A percentile compares a stretch with the other conserved stretches of the same genome.
These are phyloP conservation scores for Neolentinus lepideus DNA, from an alignment of 1,284 basidiomycete species.

Conservation along the genomic window DNA sequence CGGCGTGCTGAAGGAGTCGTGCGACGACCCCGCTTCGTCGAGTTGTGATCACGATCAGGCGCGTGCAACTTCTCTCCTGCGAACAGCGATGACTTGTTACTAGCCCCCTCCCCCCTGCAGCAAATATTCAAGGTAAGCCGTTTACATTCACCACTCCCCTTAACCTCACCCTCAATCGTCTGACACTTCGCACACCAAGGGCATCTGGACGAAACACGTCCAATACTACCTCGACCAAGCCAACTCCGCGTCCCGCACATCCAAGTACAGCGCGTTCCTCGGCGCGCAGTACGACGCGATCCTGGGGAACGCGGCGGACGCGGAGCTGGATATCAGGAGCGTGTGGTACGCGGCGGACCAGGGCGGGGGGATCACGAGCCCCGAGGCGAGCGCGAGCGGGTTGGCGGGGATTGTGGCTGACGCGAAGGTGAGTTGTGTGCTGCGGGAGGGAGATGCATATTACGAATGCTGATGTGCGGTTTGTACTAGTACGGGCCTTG, in stretches of 20 bases:
- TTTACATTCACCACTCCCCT: background rate
- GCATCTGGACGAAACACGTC: constrained; percentile 20
- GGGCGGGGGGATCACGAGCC: constrained; percentile 34
- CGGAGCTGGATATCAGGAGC: constrained; percentile 33
- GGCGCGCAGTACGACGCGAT: constrained; percentile 19
- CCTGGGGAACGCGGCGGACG: constrained; percentile 24
- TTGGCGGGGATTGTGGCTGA: constrained; percentile 30
- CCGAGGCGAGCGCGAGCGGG: constrained; percentile 30
- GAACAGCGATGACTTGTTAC: background rate
- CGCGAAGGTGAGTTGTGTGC: constrained; percentile 21
- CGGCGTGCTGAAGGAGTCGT: constrained; percentile 41
- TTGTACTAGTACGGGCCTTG: constrained; percentile 1
- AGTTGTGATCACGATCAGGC: constrained; percentile 44
- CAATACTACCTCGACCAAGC: constrained; percentile 25
- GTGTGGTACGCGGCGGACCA: constrained; percentile 32
- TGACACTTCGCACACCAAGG: too few relatives aligned
- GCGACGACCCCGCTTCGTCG: constrained; percentile 34
- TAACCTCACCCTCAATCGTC: background rate
- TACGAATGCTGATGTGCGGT: background rate
- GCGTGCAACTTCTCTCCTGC: constrained; percentile 4
- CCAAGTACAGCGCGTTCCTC: constrained; percentile 22
- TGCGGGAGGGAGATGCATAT: too few relatives aligned
- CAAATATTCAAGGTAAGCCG: constrained; percentile 38
- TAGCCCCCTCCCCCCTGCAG: constrained; percentile 13
- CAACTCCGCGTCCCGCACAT: constrained; percentile 14